Base-by-base conservation (phyloP, 495 filamentous ascomycete species). In the Penicillium malachiteum region DNA sequence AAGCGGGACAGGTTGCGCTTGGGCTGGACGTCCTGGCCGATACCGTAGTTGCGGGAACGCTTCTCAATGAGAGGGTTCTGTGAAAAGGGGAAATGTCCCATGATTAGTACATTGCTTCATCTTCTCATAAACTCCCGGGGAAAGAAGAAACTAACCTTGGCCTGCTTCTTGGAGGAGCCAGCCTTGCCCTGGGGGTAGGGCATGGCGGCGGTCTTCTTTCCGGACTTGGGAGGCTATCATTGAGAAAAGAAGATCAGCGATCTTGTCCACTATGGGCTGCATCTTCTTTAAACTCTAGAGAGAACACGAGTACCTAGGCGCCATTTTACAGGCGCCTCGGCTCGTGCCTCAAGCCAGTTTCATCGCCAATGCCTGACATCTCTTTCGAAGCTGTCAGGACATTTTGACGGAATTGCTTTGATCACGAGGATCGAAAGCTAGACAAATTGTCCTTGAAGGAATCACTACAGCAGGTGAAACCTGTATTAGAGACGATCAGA, bases 61-160 rank as follows among this genome's bases (percentile, higher is more conserved):
- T 93, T 93, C 89, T 97, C 95, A 81, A 97, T 87, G 73, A 99
- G 92, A 69, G 94, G 95, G 88, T 97, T 97, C 94, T 97, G 63
- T 31, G n/a, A 13, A 18, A 13, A 21, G 63, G 30, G 13, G 9
- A 16, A 13, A 30, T 0, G 6, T 48, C 13, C 32, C 16, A 21
- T 2, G 30, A 54, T 62, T 61, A 72, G 60, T 48, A 49, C 63
- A 17, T 62, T 52, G 30, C 21, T 48, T 53, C 46, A 30, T 56
- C 62, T 59, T 57, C 50, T 48, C 56, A 43, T 2, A 17, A 48
- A 67, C 56, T 52, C 55, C 32, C 39, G 7, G 10, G 39, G 38
- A 26, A 34, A 57, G 54, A 58, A 58, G 49, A 56, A 62, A 84
- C 88, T 74, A 72, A 96, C 94, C 93, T 97, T 97, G 65, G 89